These are phyloP conservation scores for Danielia oregonensis DNA, from an alignment of 805 yeast genomes.

Conservation along the genomic window DNA sequence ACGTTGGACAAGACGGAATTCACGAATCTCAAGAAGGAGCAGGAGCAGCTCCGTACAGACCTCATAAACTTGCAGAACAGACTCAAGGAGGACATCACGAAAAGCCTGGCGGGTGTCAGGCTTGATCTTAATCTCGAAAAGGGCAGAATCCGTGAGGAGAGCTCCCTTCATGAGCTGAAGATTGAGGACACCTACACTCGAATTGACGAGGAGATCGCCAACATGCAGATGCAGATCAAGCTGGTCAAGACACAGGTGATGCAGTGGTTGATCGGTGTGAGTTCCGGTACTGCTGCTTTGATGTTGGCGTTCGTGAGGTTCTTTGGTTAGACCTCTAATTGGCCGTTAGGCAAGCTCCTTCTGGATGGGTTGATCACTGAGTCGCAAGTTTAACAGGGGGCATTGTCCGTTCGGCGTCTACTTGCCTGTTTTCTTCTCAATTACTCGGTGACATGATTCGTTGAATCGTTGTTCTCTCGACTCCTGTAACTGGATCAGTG, in stretches of 20 bases:
- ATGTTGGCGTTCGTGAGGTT: conserved; percentile 88
- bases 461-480: no score
- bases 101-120: conserved; percentile 84
- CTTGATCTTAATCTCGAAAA: conserved; percentile 89
- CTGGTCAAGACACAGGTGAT: conserved; percentile 93
- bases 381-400: no score
- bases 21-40: conserved; percentile 77
- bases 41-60: conserved; percentile 78
- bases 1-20: conserved; percentile 85
- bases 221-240: conserved; percentile 93
- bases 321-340: conserved; percentile 58
- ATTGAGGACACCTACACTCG: conserved; percentile 93
- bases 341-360: no score
- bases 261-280: conserved; percentile 98
- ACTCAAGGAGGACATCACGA: conserved; percentile 87
- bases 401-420: no score
- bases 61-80: conserved; percentile 81
- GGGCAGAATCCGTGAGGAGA: conserved; percentile 92
- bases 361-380: no score
- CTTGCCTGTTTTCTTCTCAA: no score
- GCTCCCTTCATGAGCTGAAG: conserved; percentile 86
- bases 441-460: no score
- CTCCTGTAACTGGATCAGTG: no score
- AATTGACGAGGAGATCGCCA: conserved; percentile 91
- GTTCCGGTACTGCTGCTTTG: conserved; percentile 96